Evolutionary conservation across 345 rosid genomes (phyloP).

Genomic region (Acer negundo): DNA sequence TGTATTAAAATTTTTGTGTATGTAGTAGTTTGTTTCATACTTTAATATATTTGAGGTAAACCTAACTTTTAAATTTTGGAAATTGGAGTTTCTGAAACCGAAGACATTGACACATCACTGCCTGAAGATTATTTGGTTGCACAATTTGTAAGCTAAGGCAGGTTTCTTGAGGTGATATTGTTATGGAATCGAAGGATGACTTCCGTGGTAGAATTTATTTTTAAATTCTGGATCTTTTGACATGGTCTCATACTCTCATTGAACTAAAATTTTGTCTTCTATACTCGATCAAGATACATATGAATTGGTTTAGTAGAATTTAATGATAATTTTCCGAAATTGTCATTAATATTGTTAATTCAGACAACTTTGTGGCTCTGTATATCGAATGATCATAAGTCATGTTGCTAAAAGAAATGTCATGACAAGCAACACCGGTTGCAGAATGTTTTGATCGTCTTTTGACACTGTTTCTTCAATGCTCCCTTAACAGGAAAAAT

Average conservation of each 20-base stretch:
- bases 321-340: neutral
- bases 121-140: neutral
- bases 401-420: too few species aligned
- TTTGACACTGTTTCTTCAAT: neutral
- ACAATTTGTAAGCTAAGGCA: neutral
- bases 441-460: neutral
- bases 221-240: neutral
- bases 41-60: neutral
- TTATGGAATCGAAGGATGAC: neutral
- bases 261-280: neutral
- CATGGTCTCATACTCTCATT: neutral
- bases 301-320: neutral
- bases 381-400: neutral
- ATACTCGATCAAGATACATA: neutral
- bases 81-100: neutral
- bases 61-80: neutral
- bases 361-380: neutral
- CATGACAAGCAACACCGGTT: neutral
- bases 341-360: neutral
- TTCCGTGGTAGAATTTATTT: neutral
- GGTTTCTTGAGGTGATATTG: neutral
- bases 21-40: too few species aligned
- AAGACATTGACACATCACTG: too few species aligned
- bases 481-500: slow-evolving; percentile 23
- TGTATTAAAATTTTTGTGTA: too few species aligned